phyloP scores from a whole-genome alignment of 345 rosid genomes.

The Eucalyptus regnans region DNA sequence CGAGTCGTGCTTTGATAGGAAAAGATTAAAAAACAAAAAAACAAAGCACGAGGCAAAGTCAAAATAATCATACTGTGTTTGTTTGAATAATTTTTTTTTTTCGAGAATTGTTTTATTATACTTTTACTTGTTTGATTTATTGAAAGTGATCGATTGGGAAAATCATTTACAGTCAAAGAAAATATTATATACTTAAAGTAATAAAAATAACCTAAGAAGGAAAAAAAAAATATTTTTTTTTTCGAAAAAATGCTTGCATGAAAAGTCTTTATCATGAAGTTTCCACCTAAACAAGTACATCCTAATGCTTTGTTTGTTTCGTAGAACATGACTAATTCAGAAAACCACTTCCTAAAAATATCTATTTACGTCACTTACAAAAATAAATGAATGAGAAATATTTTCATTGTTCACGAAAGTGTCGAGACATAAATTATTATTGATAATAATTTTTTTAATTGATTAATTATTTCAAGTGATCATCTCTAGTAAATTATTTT shows the following conservation, averaged over 20 bases:
- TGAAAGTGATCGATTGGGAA: too few relatives aligned
- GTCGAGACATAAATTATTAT: too few relatives aligned
- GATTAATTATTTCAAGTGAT: rapidly evolving
- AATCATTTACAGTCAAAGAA: rapidly evolving
- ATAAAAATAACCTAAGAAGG: not conserved
- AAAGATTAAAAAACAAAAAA: too few relatives aligned
- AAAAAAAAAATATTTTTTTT: too few relatives aligned
- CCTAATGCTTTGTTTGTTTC: rapidly evolving
- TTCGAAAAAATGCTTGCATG: rapidly evolving
- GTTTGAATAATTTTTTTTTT: not conserved
- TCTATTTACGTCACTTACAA: rapidly evolving
- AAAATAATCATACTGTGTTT: not conserved
- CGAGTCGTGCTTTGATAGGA: not conserved
- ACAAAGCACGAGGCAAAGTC: not conserved
- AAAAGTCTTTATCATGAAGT: too few relatives aligned
- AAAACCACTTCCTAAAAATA: too few relatives aligned
- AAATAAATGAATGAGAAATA: too few relatives aligned
- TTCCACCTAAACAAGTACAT: not conserved
- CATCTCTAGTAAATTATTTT: too few relatives aligned
- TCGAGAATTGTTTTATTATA: too few relatives aligned
- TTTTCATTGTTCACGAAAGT: rapidly evolving
- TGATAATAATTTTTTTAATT: too few relatives aligned
- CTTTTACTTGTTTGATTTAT: not conserved
- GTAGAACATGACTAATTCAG: rapidly evolving
- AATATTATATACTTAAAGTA: too few relatives aligned